phyloP scores from a whole-genome alignment of 139 green algal genomes.

The Gonium pectorale region DNA sequence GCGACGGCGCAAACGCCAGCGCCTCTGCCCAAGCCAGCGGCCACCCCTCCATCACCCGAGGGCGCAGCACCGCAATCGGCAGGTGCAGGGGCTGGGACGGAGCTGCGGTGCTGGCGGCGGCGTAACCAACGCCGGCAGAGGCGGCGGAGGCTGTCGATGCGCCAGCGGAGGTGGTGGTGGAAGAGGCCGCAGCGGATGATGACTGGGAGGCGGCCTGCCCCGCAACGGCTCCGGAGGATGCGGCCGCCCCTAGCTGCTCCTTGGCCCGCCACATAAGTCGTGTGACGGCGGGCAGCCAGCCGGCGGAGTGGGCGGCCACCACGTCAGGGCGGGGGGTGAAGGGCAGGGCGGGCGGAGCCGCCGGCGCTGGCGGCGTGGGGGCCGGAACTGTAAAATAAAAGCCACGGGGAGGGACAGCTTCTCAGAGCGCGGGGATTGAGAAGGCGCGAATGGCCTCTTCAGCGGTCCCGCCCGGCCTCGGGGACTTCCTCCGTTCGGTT shows the following conservation, averaged over 20 bases:
- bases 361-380: neutral
- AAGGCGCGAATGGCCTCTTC: no score
- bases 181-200: neutral
- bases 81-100: no score
- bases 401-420: no score
- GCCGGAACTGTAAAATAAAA: no score
- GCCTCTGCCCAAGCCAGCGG: neutral
- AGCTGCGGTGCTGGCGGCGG: no score
- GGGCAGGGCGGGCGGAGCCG: neutral
- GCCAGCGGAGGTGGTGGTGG: neutral
- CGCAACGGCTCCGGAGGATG: neutral
- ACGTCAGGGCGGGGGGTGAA: neutral
- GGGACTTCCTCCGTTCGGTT: no score
- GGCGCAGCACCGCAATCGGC: no score
- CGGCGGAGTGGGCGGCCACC: neutral
- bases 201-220: no score
- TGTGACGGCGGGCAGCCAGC: constrained; percentile 1
- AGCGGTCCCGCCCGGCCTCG: no score
- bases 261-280: neutral
- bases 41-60: neutral
- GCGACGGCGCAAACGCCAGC: neutral
- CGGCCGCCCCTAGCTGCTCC: neutral
- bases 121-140: no score
- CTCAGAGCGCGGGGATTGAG: no score
- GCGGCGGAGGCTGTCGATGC: no score